Base-by-base conservation (phyloP, 306 rosid genomes). In the Rosa rugosa region DNA sequence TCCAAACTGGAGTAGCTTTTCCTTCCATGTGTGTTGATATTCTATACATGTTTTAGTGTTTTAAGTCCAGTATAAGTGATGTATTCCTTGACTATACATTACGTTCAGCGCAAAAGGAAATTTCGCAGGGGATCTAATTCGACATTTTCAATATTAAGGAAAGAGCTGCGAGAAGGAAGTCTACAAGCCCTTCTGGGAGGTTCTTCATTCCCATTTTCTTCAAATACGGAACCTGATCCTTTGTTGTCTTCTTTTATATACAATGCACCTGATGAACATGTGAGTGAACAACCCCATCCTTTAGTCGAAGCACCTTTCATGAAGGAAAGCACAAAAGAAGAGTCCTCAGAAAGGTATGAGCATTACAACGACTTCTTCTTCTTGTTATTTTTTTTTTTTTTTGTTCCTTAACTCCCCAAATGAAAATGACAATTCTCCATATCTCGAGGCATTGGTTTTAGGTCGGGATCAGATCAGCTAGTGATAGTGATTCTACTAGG, bases 101-200 rank as follows among this genome's bases (percentile, higher is more conserved):
- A 95, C 99, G 87, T 92, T 84, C 98, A 88, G 90, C 94, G 96
- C 70, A 93, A 78, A 81, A 91, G 97, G 88, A 95, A 89, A 84
- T 71, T 79, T 16, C 91, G 89, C 72, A 91, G 80, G 84, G 87
- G 94, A 71, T 80, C 97, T 20, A 72, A 77, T 84, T 87, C 91
- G 31, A 81, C 99, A 75, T 89, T 86, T 71, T 85, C 97, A 17
- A 59, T 85, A 47, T 80, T 95, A 83, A 95, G 88, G 89, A 91
- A 75, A 85, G 99, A 95, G 85, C 84, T 91, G 31, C 85, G 89
- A 79, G 99, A 95, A 77, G 98, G 97, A 79, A 89, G 79, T 75
- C 77, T 88, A 77, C 97, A 87, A 78, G 81, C 98, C 72, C 96
- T 92, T 81, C 86, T 92, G 25, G 94, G 94, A 67, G 97, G 96